These are phyloP conservation scores for Cercospora sp. DNA, from an alignment of 2,329 filamentous ascomycete species.

Conservation along the genomic window DNA sequence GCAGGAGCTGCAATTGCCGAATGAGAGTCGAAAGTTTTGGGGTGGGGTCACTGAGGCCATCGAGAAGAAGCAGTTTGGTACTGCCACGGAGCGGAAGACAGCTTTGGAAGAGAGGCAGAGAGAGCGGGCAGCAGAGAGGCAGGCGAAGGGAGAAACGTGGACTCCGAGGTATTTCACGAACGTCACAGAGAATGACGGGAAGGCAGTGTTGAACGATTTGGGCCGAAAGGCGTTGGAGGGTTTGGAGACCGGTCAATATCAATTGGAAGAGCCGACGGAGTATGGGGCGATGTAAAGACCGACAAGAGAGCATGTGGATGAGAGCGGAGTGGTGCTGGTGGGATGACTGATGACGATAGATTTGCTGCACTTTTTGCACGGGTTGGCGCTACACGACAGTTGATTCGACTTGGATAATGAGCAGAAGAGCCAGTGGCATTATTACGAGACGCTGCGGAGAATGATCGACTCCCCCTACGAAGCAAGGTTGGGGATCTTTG, in stretches of 20 bases:
- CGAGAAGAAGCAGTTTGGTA: constrained; percentile 73
- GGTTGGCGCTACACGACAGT: neutral
- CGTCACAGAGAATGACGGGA: constrained; percentile 59
- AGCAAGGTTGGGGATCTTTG: neutral
- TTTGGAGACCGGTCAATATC: constrained; percentile 55
- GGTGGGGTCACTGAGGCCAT: constrained; percentile 84
- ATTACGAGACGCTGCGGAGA: neutral
- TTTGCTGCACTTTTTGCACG: neutral
- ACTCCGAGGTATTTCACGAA: constrained; percentile 83
- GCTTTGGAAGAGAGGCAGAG: constrained; percentile 90
- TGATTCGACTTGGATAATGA: neutral
- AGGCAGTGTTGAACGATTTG: constrained; percentile 63
- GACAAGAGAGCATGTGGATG: neutral
- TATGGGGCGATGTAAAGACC: constrained; percentile 35
- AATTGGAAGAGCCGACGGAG: constrained; percentile 49
- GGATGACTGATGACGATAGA: neutral
- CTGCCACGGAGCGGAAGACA: constrained; percentile 83
- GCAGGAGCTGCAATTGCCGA: constrained; percentile 72
- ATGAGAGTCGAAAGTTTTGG: constrained; percentile 91
- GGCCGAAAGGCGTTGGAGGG: constrained; percentile 59
- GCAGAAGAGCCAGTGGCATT: neutral
- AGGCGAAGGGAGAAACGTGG: constrained; percentile 69
- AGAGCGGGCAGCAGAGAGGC: constrained; percentile 77
- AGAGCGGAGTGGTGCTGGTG: neutral
- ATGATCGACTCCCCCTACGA: neutral